Evolutionary conservation across 2,329 filamentous ascomycete species (phyloP), one percentile per base, ranked within the genome.

Genomic region (Ascocoryne sarcoides): DNA sequence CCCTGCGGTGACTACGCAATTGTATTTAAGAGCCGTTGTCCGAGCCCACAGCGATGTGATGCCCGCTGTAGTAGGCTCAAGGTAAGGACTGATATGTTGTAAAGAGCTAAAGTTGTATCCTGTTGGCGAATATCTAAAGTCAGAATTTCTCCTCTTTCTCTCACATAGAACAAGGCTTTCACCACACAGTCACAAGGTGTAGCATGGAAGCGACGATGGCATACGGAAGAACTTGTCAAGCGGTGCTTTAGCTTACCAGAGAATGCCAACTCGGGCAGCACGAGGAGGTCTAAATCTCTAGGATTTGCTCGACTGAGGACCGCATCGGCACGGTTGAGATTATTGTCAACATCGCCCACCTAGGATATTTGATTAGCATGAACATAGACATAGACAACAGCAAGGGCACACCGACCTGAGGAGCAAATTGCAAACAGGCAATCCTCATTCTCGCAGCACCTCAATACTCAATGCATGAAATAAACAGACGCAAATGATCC

Each of bases 231-330:
- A n/a, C n/a, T n/a, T n/a, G n/a, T n/a, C n/a, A n/a, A n/a, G n/a
- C n/a, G n/a, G n/a, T 12, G 12, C 12, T 26, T 26, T 15, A 14
- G 42, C 47, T 50, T 62, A 84, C 81, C 81, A 42, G 76, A 72
- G 55, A 90, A 87, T 1, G 84, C 82, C 59, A 90, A 64, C 57
- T 90, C 85, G 0, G 85, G 84, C 0, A 90, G 63, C 0, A 90
- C 75, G 0, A 92, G 66, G 20, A 89, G 68, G 55, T 87, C 82
- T 1, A 89, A 51, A n/a, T 70, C 63, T 1, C 71, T 62, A 0
- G 69, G 62, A 4, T 69, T 62, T 0, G 73, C 70, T 18, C 57
- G 65, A 14, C 62, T 67, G 9, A 90, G 63, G 3, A 89, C 68
- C 0, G 68, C 61, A 48, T 88, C 77, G 45, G 84, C 84, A 14